Conservation (phyloP, 495 filamentous ascomycete genomes). For the Trypethelium eluteriae region DNA sequence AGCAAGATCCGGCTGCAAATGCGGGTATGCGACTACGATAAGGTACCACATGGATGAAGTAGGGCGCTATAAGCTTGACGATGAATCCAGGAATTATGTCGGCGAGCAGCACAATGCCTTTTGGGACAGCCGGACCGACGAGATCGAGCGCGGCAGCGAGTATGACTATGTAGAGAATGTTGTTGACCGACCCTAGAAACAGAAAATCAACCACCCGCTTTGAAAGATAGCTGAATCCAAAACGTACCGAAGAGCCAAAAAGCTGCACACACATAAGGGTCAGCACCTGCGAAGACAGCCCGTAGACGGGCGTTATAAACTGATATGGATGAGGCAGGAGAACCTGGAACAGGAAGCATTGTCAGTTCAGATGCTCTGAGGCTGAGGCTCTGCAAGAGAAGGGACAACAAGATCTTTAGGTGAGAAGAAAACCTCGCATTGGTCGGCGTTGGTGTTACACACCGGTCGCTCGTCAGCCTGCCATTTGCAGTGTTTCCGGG, state of each 20-base stretch:
- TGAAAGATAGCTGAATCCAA: too few relatives aligned
- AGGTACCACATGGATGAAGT: conserved; percentile 82
- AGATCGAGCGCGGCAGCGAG: conserved; percentile 93
- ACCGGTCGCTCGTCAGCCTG: neutral
- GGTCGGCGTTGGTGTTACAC: neutral
- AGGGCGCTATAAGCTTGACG: conserved; percentile 81
- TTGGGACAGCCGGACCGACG: conserved; percentile 75
- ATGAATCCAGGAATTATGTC: conserved; percentile 84
- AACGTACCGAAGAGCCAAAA: conserved; percentile 90
- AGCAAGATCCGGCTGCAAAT: conserved; percentile 61
- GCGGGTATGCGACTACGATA: conserved; percentile 67
- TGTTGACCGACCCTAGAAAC: conserved; percentile 78
- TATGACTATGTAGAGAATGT: conserved; percentile 95
- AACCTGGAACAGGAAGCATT: conserved; percentile 62
- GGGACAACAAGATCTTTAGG: too few relatives aligned
- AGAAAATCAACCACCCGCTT: neutral
- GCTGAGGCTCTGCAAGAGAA: neutral
- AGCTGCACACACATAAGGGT: conserved; percentile 65
- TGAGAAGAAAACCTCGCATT: too few relatives aligned
- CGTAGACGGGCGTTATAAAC: conserved; percentile 58
- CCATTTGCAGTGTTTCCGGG: neutral
- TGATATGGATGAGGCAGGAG: conserved; percentile 67
- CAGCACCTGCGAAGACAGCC: conserved; percentile 56
- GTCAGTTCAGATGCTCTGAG: neutral
- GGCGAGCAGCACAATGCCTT: conserved; percentile 84